Evolutionary conservation across 1,284 basidiomycete species (phyloP).

Genomic region (Blastosporella zonata): DNA sequence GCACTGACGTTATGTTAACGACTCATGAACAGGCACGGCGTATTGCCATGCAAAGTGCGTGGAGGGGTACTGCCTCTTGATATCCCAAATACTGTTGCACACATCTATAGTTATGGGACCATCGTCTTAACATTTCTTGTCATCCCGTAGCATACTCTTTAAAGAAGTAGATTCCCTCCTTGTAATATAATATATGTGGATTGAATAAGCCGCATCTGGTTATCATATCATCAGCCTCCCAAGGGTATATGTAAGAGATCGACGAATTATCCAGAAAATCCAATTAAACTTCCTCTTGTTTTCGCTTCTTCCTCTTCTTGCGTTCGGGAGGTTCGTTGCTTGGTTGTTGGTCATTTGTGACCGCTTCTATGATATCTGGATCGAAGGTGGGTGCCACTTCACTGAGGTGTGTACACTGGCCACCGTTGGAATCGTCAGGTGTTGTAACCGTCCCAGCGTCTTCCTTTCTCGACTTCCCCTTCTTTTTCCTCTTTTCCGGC

Average conservation of each 20-base stretch:
- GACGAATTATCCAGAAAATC: neutral
- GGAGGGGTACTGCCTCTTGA: constrained; percentile 57
- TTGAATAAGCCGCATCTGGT: constrained; percentile 2
- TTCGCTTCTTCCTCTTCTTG: constrained; percentile 26
- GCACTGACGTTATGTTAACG: constrained; percentile 10
- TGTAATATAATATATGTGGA: constrained; percentile 17
- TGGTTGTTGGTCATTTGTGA: neutral
- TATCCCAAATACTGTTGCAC: constrained; percentile 9
- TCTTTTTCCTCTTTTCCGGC: constrained; percentile 4
- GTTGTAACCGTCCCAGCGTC: neutral
- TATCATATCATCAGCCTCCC: neutral
- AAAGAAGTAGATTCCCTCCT: constrained; percentile 8
- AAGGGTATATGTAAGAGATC: neutral
- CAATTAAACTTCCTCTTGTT: constrained; percentile 18
- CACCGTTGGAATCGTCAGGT: neutral
- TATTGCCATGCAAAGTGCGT: constrained; percentile 74
- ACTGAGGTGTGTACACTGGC: neutral
- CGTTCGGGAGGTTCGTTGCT: neutral
- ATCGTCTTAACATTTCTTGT: constrained; percentile 7
- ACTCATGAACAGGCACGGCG: constrained; percentile 49
- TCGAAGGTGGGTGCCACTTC: neutral
- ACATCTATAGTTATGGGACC: constrained; percentile 10
- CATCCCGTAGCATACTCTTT: constrained; percentile 2
- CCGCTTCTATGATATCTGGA: neutral
- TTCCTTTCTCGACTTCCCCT: neutral